Conservation (phyloP, 257 asterid genomes). For the Scutellaria baicalensis region DNA sequence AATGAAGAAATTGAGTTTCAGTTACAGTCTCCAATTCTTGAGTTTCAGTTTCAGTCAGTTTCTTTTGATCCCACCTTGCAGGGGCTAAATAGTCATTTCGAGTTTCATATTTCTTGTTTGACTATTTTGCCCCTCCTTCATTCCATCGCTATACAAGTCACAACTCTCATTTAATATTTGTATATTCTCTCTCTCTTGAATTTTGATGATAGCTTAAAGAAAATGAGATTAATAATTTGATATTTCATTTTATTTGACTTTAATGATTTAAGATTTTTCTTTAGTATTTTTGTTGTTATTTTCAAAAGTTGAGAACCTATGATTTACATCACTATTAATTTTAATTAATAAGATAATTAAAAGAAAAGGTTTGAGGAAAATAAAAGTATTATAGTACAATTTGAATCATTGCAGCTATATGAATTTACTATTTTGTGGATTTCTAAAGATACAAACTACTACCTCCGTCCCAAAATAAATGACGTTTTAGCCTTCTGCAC, state of each 20-base stretch:
- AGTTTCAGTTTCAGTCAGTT: slow-evolving; percentile 2
- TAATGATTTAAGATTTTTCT: not conserved
- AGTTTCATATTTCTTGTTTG: not conserved
- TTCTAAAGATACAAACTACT: too few species aligned
- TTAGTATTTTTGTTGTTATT: not conserved
- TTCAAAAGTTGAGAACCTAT: not conserved
- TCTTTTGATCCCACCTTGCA: not conserved
- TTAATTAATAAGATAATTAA: too few species aligned
- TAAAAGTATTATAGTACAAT: too few species aligned
- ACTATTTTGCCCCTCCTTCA: slow-evolving; percentile 21
- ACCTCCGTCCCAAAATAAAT: too few species aligned
- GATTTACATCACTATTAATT: not conserved
- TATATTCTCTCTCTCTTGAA: not conserved
- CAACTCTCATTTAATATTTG: not conserved
- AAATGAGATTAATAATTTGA: not conserved
- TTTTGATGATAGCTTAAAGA: too few species aligned
- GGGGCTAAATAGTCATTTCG: not conserved
- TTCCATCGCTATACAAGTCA: not conserved
- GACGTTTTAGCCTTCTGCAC: too few species aligned
- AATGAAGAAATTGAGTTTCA: slow-evolving; percentile 1
- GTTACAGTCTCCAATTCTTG: not conserved
- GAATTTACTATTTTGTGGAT: too few species aligned
- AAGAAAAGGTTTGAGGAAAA: not conserved
- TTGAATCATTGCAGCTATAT: too few species aligned
- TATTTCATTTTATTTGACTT: not conserved